A percentile compares a stretch with the other conserved stretches of the same genome.
Conservation (phyloP, 2,329 filamentous ascomycete genomes). For the Cercospora sp. region DNA sequence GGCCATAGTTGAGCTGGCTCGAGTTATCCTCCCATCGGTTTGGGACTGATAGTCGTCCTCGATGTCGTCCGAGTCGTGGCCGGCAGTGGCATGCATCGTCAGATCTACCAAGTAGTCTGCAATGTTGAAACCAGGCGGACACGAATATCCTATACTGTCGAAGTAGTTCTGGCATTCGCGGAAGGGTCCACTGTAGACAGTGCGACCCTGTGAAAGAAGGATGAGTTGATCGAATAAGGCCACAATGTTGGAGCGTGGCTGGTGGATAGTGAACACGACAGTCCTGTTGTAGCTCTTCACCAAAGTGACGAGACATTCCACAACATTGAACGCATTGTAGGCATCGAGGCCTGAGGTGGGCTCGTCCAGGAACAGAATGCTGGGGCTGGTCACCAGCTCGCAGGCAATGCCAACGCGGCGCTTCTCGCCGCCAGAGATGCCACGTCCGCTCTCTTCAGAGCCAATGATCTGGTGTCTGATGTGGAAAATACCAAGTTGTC, state of each 20-base stretch:
- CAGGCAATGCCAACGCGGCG: slow-evolving; percentile 95
- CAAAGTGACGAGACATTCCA: slow-evolving; percentile 90
- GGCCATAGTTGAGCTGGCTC: slow-evolving; percentile 81
- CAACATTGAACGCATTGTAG: slow-evolving; percentile 96
- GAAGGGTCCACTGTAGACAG: slow-evolving; percentile 93
- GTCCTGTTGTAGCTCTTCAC: slow-evolving; percentile 97
- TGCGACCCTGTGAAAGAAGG: slow-evolving; percentile 81
- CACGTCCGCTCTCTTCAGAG: slow-evolving; percentile 90
- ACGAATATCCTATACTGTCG: slow-evolving; percentile 85
- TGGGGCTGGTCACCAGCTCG: slow-evolving; percentile 94
- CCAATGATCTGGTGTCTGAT: slow-evolving; percentile 95
- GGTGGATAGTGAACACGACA: slow-evolving; percentile 97
- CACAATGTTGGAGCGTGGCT: slow-evolving; percentile 96
- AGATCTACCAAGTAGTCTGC: slow-evolving; percentile 96
- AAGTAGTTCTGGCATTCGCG: slow-evolving; percentile 88
- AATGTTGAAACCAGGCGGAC: slow-evolving; percentile 96
- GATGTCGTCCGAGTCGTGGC: slow-evolving; percentile 56
- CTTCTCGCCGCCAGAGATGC: slow-evolving; percentile 96
- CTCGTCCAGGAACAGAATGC: slow-evolving; percentile 94
- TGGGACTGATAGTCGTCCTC: slow-evolving; percentile 55
- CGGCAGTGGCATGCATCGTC: slow-evolving; percentile 86
- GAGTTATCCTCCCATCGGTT: slow-evolving; percentile 66
- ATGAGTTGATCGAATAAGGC: slow-evolving; percentile 94
- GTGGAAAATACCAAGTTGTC: slow-evolving; percentile 88
- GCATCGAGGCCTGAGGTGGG: slow-evolving; percentile 95